Conservation (phyloP, 1,139 yeast genomes). For the Pichiaceae sp. region DNA sequence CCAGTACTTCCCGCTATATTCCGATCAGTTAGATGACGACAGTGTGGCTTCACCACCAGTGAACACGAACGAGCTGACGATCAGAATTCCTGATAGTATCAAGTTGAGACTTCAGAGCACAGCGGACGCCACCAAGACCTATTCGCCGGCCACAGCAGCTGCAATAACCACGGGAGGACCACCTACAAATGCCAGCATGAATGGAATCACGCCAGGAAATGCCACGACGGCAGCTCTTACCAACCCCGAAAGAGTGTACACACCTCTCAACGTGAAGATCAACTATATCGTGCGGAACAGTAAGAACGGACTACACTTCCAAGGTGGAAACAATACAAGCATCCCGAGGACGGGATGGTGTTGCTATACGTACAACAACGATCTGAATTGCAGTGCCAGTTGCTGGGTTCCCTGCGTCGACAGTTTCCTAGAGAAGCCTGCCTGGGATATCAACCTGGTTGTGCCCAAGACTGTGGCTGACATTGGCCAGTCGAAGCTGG, state of each 20-base stretch:
- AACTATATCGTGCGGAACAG: conserved; percentile 63
- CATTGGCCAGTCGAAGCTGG: conserved; percentile 35
- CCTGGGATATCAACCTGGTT: conserved; percentile 85
- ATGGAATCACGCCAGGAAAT: neutral
- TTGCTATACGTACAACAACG: conserved; percentile 77
- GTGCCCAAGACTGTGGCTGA: conserved; percentile 77
- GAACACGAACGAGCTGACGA: conserved; percentile 63
- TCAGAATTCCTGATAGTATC: conserved; percentile 66
- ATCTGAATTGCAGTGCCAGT: conserved; percentile 73
- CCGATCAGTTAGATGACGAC: conserved; percentile 54
- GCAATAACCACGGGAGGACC: neutral
- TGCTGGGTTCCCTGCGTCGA: conserved; percentile 98
- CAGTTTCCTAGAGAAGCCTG: conserved; percentile 76
- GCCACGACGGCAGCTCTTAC: neutral
- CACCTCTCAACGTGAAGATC: conserved; percentile 67
- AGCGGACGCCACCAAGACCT: conserved; percentile 28
- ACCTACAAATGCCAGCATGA: neutral
- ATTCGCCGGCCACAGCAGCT: neutral
- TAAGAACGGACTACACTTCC: conserved; percentile 67
- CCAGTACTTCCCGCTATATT: conserved; percentile 54
- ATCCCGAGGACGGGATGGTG: conserved; percentile 51
- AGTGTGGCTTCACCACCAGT: conserved; percentile 29
- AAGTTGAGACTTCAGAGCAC: conserved; percentile 53
- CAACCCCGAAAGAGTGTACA: conserved; percentile 37
- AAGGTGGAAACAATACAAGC: conserved; percentile 37